These are phyloP conservation scores for Amanita fuliginea DNA, from an alignment of 768 basidiomycete species.

Conservation along the genomic window DNA sequence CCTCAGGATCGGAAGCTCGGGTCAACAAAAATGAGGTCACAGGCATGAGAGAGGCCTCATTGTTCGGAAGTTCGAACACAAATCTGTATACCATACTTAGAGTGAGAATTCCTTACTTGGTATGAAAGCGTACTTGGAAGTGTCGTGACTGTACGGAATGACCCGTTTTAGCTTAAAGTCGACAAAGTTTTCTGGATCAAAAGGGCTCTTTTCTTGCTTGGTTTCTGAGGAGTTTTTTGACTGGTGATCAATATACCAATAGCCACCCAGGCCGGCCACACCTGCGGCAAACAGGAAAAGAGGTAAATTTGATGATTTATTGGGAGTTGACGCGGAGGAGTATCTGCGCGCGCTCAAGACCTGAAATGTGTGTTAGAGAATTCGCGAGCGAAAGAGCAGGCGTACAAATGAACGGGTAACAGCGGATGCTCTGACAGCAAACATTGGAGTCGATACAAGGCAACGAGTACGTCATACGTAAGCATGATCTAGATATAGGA, in stretches of 20 bases:
- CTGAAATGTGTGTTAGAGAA: background rate
- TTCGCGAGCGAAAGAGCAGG: constrained; percentile 5
- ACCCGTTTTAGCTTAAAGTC: constrained; percentile 78
- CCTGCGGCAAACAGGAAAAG: constrained; percentile 38
- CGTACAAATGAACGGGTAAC: constrained; percentile 32
- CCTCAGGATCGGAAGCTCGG: constrained; percentile 58
- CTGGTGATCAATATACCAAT: constrained; percentile 37
- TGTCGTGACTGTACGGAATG: constrained; percentile 91
- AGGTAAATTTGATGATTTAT: constrained; percentile 38
- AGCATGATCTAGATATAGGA: background rate
- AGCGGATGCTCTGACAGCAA: constrained; percentile 26
- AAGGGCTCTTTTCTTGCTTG: constrained; percentile 51
- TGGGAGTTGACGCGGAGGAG: constrained; percentile 26
- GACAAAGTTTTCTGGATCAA: constrained; percentile 65
- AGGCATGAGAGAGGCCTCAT: constrained; percentile 68
- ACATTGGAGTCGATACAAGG: constrained; percentile 23
- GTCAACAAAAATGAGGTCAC: constrained; percentile 73
- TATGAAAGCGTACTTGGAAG: constrained; percentile 44
- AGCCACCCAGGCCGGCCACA: constrained; percentile 29
- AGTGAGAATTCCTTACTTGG: background rate
- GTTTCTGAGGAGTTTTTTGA: constrained; percentile 12
- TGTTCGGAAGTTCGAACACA: constrained; percentile 70
- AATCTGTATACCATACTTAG: constrained; percentile 35
- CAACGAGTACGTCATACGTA: background rate
- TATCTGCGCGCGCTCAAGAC: constrained; percentile 12